Evolutionary conservation across 2,329 filamentous ascomycete genomes (phyloP).

Genomic region (Cladosporium sp.): DNA sequence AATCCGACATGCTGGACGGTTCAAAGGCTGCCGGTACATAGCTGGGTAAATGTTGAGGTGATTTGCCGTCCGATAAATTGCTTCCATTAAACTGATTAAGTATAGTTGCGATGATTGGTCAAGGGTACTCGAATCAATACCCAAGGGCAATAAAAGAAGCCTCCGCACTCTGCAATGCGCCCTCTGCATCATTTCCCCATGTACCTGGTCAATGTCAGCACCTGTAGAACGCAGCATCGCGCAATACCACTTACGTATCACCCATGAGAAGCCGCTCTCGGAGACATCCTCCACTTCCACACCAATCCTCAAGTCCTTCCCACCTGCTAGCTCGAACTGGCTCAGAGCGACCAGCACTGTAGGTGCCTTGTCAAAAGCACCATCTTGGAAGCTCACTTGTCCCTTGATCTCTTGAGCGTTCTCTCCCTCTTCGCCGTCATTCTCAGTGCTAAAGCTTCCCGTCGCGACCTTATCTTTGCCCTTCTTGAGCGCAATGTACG

Average conservation of each 20-base stretch:
- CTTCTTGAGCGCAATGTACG: conserved; percentile 23
- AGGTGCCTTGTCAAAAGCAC: conserved; percentile 19
- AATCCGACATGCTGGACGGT: too few species aligned
- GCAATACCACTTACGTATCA: conserved; percentile 10
- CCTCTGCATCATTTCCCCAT: conserved; percentile 12
- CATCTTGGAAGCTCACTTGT: conserved; percentile 20
- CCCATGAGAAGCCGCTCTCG: conserved; percentile 13
- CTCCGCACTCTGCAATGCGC: conserved; percentile 8
- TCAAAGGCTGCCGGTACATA: neutral
- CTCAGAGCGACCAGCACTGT: conserved; percentile 22
- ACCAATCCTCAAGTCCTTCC: conserved; percentile 15
- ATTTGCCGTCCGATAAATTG: neutral
- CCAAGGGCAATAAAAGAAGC: conserved; percentile 17
- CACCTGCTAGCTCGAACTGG: conserved; percentile 14
- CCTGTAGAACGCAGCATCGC: neutral
- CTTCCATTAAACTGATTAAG: neutral
- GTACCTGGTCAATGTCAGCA: conserved; percentile 11
- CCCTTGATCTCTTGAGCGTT: conserved; percentile 12
- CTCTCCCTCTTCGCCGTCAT: conserved; percentile 13
- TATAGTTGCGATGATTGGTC: neutral
- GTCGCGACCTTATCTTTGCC: conserved; percentile 23
- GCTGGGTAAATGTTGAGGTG: neutral
- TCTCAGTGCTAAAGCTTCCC: conserved; percentile 20
- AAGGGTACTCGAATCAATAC: neutral
- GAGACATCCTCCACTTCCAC: conserved; percentile 17